These are phyloP conservation scores for Xylaria venustula DNA, from an alignment of 495 filamentous ascomycete species.

Conservation along the genomic window DNA sequence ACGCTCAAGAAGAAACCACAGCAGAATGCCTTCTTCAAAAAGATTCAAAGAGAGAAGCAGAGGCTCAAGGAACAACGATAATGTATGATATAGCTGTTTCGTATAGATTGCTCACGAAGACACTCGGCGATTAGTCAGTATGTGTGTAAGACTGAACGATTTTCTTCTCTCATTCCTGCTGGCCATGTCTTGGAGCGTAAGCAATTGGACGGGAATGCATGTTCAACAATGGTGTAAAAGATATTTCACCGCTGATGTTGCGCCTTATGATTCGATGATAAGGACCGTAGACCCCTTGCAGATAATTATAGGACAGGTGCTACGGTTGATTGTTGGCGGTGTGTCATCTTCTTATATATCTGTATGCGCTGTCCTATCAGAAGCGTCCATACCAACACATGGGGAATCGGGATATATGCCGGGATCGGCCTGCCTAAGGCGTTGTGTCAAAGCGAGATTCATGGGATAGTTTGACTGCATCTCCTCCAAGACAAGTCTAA, in stretches of 20 bases:
- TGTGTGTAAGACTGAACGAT: not conserved
- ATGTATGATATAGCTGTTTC: not conserved
- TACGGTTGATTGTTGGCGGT: not conserved
- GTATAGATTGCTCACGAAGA: not conserved
- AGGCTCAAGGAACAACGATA: conserved; percentile 21
- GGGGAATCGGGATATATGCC: not conserved
- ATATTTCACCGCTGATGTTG: not conserved
- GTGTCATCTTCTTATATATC: not conserved
- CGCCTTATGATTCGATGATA: not conserved
- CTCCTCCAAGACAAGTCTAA: not conserved
- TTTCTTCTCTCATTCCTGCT: not conserved
- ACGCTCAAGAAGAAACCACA: conserved; percentile 67
- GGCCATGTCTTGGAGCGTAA: not conserved
- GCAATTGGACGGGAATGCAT: not conserved
- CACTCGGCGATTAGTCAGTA: too few relatives aligned
- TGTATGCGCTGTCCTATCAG: not conserved
- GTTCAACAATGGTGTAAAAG: not conserved
- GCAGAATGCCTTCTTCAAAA: conserved; percentile 67
- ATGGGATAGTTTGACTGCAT: not conserved
- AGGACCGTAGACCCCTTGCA: not conserved
- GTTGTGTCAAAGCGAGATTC: not conserved
- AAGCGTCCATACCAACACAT: conserved; percentile 1
- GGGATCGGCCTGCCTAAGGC: not conserved
- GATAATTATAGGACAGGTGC: not conserved
- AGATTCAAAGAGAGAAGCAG: conserved; percentile 70